These are phyloP conservation scores for Chrysanthemum lavandulifolium DNA, from an alignment of 129 eudicot species.

Conservation along the genomic window DNA sequence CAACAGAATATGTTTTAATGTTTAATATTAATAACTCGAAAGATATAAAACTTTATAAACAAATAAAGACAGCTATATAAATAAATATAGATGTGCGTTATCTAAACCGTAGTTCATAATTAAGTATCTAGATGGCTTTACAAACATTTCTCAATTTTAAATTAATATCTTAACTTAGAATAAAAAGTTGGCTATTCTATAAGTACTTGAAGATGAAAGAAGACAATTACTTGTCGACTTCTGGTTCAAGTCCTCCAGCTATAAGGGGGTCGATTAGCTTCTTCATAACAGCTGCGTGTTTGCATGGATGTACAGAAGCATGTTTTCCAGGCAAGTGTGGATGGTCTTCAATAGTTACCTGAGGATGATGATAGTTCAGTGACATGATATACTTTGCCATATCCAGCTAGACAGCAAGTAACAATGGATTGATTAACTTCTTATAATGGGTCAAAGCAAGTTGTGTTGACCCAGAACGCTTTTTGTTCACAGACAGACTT, in stretches of 20 bases:
- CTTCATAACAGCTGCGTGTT: constrained; percentile 98
- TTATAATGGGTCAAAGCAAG: neutral
- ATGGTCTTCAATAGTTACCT: constrained; percentile 98
- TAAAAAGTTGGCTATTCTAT: neutral
- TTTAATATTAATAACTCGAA: neutral
- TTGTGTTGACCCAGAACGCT: neutral
- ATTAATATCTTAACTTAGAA: neutral
- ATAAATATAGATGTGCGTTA: neutral
- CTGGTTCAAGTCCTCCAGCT: constrained; percentile 96
- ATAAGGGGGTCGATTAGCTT: constrained; percentile 90
- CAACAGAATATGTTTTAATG: neutral
- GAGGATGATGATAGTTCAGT: constrained; percentile 8
- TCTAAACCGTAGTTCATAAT: constrained; percentile 4
- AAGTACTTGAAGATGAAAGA: neutral
- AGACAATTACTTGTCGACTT: constrained; percentile 86
- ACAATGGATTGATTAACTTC: neutral
- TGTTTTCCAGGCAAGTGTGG: constrained; percentile 96
- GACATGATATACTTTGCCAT: neutral
- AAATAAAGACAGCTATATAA: neutral
- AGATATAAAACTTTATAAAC: neutral
- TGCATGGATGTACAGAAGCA: constrained; percentile 98
- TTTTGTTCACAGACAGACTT: too few relatives aligned
- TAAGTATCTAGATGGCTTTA: neutral
- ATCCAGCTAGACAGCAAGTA: constrained; percentile 1
- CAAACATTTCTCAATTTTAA: neutral